These are phyloP conservation scores for Colletotrichum karsti DNA, from an alignment of 2,329 filamentous ascomycete species.

Conservation along the genomic window DNA sequence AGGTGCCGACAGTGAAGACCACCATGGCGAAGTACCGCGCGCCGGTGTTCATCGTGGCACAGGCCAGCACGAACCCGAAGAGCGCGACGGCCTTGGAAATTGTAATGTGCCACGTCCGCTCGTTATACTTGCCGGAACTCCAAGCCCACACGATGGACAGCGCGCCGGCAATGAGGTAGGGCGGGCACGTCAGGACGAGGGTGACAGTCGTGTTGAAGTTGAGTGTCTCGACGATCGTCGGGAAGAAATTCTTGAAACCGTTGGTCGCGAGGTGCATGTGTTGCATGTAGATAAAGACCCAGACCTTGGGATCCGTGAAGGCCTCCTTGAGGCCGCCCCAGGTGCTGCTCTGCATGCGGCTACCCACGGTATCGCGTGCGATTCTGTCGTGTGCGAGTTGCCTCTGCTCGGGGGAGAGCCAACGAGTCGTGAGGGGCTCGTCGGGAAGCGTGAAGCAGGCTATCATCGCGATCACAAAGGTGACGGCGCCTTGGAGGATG, in stretches of 20 bases:
- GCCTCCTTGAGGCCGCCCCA: slow-evolving; percentile 52
- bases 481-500: slow-evolving; percentile 39
- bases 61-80: slow-evolving; percentile 30
- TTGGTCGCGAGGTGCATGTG: slow-evolving; percentile 56
- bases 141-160: slow-evolving; percentile 44
- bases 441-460: slow-evolving; percentile 45
- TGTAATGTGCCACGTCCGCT: slow-evolving; percentile 57
- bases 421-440: slow-evolving; percentile 45
- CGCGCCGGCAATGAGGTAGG: slow-evolving; percentile 49
- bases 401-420: slow-evolving; percentile 45
- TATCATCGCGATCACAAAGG: slow-evolving; percentile 37
- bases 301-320: slow-evolving; percentile 50
- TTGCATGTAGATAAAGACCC: slow-evolving; percentile 56
- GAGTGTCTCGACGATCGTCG: slow-evolving; percentile 43
- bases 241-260: slow-evolving; percentile 52
- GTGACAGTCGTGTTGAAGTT: slow-evolving; percentile 51
- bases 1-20: slow-evolving; percentile 38
- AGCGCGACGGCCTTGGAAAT: slow-evolving; percentile 49
- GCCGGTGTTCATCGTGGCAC: slow-evolving; percentile 40
- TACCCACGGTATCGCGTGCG: slow-evolving; percentile 35
- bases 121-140: slow-evolving; percentile 48
- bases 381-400: slow-evolving; percentile 52
- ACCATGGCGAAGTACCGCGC: slow-evolving; percentile 39
- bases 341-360: slow-evolving; percentile 38
- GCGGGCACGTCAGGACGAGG: slow-evolving; percentile 53